These are phyloP conservation scores for Claviceps digitariae DNA, from an alignment of 2,329 filamentous ascomycete genomes.

Conservation along the genomic window DNA sequence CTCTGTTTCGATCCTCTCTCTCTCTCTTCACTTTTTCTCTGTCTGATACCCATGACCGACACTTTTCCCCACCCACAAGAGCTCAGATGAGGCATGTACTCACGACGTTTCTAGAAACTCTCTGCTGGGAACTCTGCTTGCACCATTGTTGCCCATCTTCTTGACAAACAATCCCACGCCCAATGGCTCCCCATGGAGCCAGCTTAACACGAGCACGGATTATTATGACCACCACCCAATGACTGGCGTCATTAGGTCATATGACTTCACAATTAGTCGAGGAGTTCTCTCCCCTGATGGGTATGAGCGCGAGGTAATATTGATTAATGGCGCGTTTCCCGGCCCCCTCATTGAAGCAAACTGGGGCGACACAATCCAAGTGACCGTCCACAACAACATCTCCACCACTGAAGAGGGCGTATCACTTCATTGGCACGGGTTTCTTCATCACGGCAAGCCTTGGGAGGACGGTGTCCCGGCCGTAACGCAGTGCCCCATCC, in stretches of 20 bases:
- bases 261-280: conserved; percentile 39
- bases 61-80: neutral
- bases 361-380: conserved; percentile 48
- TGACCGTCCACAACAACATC: conserved; percentile 59
- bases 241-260: conserved; percentile 41
- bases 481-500: conserved; percentile 51
- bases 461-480: conserved; percentile 41
- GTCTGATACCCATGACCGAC: neutral
- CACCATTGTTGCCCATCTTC: conserved; percentile 27
- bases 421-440: conserved; percentile 40
- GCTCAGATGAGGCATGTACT: neutral
- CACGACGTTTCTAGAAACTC: conserved; percentile 18
- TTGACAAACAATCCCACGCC: conserved; percentile 35
- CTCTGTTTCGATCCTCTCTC: neutral
- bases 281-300: conserved; percentile 42
- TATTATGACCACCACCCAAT: conserved; percentile 34
- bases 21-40: too few species aligned
- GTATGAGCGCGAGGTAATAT: conserved; percentile 36
- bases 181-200: conserved; percentile 39
- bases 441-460: conserved; percentile 33
- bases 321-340: conserved; percentile 53
- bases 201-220: conserved; percentile 29
- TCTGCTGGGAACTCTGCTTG: conserved; percentile 24
- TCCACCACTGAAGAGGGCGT: conserved; percentile 32
- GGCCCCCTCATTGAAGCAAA: conserved; percentile 52